Conservation (phyloP, 2,329 filamentous ascomycete genomes). For the Alternaria sp. region DNA sequence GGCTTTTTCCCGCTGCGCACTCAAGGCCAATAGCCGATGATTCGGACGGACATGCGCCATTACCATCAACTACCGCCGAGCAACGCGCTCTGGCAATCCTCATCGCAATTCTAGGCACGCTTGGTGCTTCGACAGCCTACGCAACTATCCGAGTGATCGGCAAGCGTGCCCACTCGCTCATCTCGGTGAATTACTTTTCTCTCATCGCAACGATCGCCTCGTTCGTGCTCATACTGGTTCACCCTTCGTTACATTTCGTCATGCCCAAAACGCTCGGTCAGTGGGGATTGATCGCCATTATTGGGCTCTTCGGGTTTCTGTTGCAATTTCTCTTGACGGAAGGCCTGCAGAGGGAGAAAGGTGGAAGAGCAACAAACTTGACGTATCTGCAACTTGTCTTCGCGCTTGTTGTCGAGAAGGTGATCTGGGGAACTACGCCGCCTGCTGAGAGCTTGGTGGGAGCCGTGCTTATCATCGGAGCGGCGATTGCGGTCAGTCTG, state of each 20-base stretch:
- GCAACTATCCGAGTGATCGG: constrained; percentile 80
- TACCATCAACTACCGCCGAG: constrained; percentile 55
- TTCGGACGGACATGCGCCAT: constrained; percentile 18
- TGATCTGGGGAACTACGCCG: constrained; percentile 56
- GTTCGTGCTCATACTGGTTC: constrained; percentile 59
- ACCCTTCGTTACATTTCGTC: constrained; percentile 63
- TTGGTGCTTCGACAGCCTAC: constrained; percentile 69
- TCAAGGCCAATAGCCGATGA: constrained; percentile 40
- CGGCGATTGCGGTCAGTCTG: constrained; percentile 35
- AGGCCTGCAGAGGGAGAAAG: constrained; percentile 73
- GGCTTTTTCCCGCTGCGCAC: constrained; percentile 53
- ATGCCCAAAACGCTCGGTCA: constrained; percentile 60
- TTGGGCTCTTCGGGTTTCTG: constrained; percentile 75
- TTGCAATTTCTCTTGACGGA: constrained; percentile 82
- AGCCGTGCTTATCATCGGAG: constrained; percentile 32
- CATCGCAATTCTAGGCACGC: constrained; percentile 73
- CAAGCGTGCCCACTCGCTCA: constrained; percentile 74
- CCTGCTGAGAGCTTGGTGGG: constrained; percentile 31
- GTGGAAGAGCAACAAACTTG: constrained; percentile 65
- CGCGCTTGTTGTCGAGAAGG: constrained; percentile 65
- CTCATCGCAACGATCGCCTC: constrained; percentile 71
- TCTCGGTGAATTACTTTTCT: constrained; percentile 83
- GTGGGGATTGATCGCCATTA: constrained; percentile 70
- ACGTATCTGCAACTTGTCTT: constrained; percentile 71
- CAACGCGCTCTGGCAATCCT: constrained; percentile 72